These are phyloP conservation scores for Lactifluus piperatus DNA, from an alignment of 768 basidiomycete species.

Conservation along the genomic window DNA sequence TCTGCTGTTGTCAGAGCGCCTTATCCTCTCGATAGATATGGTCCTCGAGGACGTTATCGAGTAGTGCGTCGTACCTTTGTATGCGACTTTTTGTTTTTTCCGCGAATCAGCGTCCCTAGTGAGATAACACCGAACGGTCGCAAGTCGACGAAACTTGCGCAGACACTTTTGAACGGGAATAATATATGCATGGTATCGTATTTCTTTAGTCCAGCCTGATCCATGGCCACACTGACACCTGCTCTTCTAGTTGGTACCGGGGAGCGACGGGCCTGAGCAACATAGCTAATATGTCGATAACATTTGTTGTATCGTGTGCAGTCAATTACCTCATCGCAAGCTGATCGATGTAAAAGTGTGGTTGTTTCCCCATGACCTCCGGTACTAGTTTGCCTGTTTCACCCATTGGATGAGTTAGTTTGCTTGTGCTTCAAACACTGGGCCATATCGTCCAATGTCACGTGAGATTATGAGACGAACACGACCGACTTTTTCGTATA, in stretches of 20 bases:
- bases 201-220: background rate
- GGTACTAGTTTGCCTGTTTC: background rate
- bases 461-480: background rate
- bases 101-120: constrained; percentile 33
- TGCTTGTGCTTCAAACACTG: too few species aligned
- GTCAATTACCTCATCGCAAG: background rate
- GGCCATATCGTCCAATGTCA: background rate
- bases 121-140: constrained; percentile 78
- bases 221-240: too few species aligned
- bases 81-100: background rate
- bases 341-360: too few species aligned
- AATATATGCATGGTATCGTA: constrained; percentile 88
- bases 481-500: too few species aligned
- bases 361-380: background rate
- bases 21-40: constrained; percentile 50
- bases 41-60: constrained; percentile 95
- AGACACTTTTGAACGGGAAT: constrained; percentile 89
- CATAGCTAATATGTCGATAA: background rate
- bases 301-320: background rate
- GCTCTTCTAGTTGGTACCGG: constrained; percentile 55
- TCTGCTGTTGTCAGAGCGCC: background rate
- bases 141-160: constrained; percentile 73
- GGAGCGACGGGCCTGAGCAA: constrained; percentile 56
- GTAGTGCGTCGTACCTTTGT: constrained; percentile 50
- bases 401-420: too few species aligned